These are phyloP conservation scores for Prunus mongolica DNA, from an alignment of 306 rosid species.

Conservation along the genomic window DNA sequence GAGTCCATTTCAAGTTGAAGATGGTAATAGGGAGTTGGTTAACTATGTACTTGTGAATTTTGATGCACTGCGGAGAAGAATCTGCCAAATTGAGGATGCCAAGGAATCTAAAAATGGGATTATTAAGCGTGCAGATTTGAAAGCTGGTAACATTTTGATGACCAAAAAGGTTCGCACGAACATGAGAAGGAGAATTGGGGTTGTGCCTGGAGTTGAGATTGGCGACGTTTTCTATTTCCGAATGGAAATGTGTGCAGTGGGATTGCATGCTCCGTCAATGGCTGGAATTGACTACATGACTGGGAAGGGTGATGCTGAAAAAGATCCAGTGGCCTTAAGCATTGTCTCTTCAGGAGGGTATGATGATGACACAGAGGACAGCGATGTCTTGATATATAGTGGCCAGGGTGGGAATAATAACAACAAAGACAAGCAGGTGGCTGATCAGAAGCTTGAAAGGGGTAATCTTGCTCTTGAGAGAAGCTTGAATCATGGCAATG, in stretches of 20 bases:
- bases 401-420: constrained; percentile 61
- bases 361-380: constrained; percentile 44
- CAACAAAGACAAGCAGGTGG: constrained; percentile 34
- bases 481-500: constrained; percentile 43
- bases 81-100: constrained; percentile 57
- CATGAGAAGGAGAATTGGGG: constrained; percentile 47
- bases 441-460: constrained; percentile 70
- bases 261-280: constrained; percentile 63
- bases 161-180: constrained; percentile 49
- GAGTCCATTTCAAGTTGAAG: constrained; percentile 19
- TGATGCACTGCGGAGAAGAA: constrained; percentile 55
- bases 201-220: constrained; percentile 55
- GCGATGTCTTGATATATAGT: constrained; percentile 52
- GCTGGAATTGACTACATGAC: constrained; percentile 58
- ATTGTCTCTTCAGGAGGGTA: constrained; percentile 66
- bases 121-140: constrained; percentile 51
- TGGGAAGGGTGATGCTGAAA: constrained; percentile 34
- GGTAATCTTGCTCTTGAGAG: constrained; percentile 68
- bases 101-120: constrained; percentile 19
- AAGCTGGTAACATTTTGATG: constrained; percentile 45
- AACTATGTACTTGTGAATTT: constrained; percentile 37
- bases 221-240: constrained; percentile 65
- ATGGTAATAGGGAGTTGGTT: constrained; percentile 42
- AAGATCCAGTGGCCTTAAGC: constrained; percentile 54
- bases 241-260: constrained; percentile 55